Evolutionary conservation across 2,329 filamentous ascomycete species (phyloP).

Genomic region (Hypoxylon sp.): DNA sequence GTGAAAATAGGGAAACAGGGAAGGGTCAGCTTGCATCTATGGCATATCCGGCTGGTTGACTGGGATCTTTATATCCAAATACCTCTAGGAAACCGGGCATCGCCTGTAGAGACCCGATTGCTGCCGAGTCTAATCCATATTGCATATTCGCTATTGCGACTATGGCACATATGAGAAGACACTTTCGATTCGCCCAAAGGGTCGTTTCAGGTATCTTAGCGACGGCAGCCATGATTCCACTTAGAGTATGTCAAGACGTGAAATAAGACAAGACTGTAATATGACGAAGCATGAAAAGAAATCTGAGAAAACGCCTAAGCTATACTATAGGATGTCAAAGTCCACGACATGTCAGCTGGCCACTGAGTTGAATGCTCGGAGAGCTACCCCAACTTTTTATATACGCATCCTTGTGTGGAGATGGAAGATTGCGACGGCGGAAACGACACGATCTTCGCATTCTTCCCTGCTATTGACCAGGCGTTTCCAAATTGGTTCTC

Average conservation of each 20-base stretch:
- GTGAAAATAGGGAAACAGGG: conserved; percentile 9
- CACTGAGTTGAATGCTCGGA: neutral
- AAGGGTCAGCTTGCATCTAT: conserved; percentile 54
- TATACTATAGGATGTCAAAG: neutral
- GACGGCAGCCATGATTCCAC: conserved; percentile 38
- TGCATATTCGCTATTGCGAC: conserved; percentile 65
- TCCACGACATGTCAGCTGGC: neutral
- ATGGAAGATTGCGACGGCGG: conserved; percentile 12
- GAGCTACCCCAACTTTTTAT: conserved; percentile 36
- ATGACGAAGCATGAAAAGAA: neutral
- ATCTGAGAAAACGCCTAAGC: neutral
- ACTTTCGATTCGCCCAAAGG: conserved; percentile 58
- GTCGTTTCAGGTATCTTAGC: conserved; percentile 51
- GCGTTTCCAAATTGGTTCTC: conserved; percentile 30
- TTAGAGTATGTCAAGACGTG: neutral
- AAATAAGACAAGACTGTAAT: neutral
- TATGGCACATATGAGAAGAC: conserved; percentile 59
- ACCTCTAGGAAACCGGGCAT: conserved; percentile 65
- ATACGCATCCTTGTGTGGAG: conserved; percentile 21
- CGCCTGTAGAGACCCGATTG: conserved; percentile 60
- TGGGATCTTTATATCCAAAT: conserved; percentile 61
- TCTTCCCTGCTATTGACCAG: conserved; percentile 32
- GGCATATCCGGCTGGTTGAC: conserved; percentile 53
- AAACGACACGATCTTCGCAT: conserved; percentile 33
- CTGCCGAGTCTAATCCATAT: conserved; percentile 63